Evolutionary conservation across 1,284 basidiomycete species (phyloP).

Genomic region (Irpex sp.): DNA sequence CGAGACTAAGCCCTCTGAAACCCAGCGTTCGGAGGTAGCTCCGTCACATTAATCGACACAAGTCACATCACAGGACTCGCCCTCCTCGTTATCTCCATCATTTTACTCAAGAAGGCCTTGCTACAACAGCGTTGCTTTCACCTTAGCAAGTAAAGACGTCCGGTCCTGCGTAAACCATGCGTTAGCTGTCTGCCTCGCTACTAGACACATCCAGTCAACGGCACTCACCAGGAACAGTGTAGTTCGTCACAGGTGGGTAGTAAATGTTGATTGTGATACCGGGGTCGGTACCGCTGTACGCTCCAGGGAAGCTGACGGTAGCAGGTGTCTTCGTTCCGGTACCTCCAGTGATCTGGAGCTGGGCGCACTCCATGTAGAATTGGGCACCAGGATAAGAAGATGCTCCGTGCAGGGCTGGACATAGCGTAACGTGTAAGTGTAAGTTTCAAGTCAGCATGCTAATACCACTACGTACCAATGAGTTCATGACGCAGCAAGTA

Average conservation of each 20-base stretch:
- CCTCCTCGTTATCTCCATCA: too few species aligned
- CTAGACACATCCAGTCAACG: background rate
- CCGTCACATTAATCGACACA: too few species aligned
- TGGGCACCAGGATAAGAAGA: slow-evolving; percentile 47
- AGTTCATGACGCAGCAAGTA: slow-evolving; percentile 52
- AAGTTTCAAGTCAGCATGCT: background rate
- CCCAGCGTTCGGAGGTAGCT: too few species aligned
- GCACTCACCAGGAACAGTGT: slow-evolving; percentile 9
- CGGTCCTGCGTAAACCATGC: background rate
- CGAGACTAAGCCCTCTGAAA: background rate
- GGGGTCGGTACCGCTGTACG: slow-evolving; percentile 14
- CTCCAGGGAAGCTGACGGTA: slow-evolving; percentile 34
- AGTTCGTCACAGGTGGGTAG: slow-evolving; percentile 6
- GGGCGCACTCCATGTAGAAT: slow-evolving; percentile 52
- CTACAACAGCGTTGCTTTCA: background rate
- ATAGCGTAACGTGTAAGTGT: background rate
- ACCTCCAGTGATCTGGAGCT: slow-evolving; percentile 48
- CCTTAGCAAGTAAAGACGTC: background rate
- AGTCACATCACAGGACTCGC: background rate
- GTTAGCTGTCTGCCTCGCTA: background rate
- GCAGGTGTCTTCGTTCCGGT: slow-evolving; percentile 35
- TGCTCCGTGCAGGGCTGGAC: slow-evolving; percentile 40
- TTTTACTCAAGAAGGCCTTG: too few species aligned
- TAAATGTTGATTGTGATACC: slow-evolving; percentile 15
- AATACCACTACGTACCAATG: slow-evolving; percentile 36